These are phyloP conservation scores for Nectriaceae sp. DNA, from an alignment of 2,329 filamentous ascomycete genomes.

Conservation along the genomic window DNA sequence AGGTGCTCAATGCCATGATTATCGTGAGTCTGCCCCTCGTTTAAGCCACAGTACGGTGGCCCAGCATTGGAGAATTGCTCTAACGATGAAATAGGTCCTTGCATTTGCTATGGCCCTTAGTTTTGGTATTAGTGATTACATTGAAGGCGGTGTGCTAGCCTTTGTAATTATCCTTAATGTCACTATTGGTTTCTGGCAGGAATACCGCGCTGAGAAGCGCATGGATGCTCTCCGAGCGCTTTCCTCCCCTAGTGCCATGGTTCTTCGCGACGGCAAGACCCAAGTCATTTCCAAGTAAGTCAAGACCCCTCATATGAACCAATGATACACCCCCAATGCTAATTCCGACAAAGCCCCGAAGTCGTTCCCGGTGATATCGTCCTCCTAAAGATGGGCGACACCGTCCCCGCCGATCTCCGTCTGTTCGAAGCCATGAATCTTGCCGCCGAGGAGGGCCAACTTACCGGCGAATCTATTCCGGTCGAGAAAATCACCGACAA, in stretches of 20 bases:
- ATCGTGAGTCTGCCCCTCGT: constrained; percentile 48
- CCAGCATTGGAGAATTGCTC: constrained; percentile 2
- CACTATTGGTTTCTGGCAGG: constrained; percentile 66
- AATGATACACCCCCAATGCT: not conserved
- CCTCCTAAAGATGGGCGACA: constrained; percentile 70
- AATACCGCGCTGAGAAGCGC: constrained; percentile 65
- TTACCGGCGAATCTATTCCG: constrained; percentile 75
- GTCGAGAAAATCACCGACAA: constrained; percentile 65
- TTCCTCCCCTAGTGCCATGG: constrained; percentile 63
- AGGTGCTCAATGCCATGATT: constrained; percentile 78
- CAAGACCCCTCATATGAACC: not conserved
- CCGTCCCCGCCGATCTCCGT: constrained; percentile 72
- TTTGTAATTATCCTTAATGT: constrained; percentile 71
- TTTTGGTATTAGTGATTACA: constrained; percentile 67
- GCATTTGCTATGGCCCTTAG: constrained; percentile 75
- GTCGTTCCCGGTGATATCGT: constrained; percentile 74
- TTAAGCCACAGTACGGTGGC: not conserved
- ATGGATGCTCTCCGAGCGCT: constrained; percentile 65
- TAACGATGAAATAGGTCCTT: constrained; percentile 58
- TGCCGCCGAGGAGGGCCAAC: constrained; percentile 74
- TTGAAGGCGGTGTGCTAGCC: constrained; percentile 67
- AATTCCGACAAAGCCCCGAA: constrained; percentile 45
- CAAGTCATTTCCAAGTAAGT: constrained; percentile 59
- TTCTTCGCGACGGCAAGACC: constrained; percentile 60
- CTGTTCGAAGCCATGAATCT: constrained; percentile 76